A percentile compares a stretch with the other conserved stretches of the same genome.
phyloP scores from a whole-genome alignment of 2,329 filamentous ascomycete genomes.

The Ophiostoma himal-ulmi region DNA sequence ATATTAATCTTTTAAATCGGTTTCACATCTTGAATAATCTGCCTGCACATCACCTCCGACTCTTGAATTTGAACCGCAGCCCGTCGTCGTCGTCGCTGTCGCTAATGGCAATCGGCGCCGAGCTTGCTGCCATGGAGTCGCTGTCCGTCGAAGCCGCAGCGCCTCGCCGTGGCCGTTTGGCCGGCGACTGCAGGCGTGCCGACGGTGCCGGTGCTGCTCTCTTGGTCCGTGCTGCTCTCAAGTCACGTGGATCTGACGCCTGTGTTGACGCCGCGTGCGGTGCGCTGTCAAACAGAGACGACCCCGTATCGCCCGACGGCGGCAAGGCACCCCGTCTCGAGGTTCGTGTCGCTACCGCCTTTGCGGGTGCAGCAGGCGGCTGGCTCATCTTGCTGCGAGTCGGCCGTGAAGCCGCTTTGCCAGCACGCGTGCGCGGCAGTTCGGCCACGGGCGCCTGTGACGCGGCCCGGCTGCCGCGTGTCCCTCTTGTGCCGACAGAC shows the following conservation, averaged over 20 bases:
- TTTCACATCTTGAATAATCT: not conserved
- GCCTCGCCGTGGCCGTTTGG: conserved; percentile 19
- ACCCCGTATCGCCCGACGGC: conserved; percentile 8
- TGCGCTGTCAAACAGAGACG: conserved; percentile 24
- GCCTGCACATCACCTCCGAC: conserved; percentile 36
- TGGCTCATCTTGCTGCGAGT: conserved; percentile 28
- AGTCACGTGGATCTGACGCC: conserved; percentile 27
- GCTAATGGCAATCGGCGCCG: conserved; percentile 16
- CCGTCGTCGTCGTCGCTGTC: conserved; percentile 46
- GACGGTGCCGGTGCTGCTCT: conserved; percentile 26
- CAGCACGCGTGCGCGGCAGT: conserved; percentile 31
- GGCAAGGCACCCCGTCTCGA: conserved; percentile 1
- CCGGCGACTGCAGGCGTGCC: conserved; percentile 14
- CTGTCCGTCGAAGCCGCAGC: not conserved
- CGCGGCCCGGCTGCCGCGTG: conserved; percentile 22
- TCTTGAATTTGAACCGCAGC: conserved; percentile 51
- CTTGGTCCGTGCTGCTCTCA: conserved; percentile 32
- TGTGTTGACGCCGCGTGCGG: conserved; percentile 23
- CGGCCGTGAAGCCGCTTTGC: conserved; percentile 32
- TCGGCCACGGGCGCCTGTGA: conserved; percentile 25
- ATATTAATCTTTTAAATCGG: not conserved
- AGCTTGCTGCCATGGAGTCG: not conserved
- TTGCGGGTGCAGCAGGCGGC: conserved; percentile 25
- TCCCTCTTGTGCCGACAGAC: conserved; percentile 2
- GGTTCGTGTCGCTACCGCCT: conserved; percentile 15